These are phyloP conservation scores for Blastomyces silverae DNA, from an alignment of 2,329 filamentous ascomycete genomes.

Conservation along the genomic window DNA sequence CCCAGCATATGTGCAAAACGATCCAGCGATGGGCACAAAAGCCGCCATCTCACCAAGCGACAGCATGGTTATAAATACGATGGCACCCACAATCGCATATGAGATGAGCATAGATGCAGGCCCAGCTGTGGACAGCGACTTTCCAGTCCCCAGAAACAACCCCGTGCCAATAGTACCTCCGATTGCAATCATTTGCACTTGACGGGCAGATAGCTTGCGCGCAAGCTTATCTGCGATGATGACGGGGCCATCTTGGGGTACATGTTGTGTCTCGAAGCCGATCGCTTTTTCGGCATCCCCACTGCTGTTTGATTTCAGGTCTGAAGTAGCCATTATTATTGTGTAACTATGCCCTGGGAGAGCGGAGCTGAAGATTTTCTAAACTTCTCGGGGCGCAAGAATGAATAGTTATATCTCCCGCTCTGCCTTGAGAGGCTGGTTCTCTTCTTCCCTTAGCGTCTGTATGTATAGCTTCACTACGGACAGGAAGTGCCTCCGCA, in stretches of 20 bases:
- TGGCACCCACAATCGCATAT: conserved; percentile 52
- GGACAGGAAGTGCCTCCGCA: background rate
- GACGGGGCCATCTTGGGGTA: background rate
- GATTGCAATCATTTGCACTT: conserved; percentile 61
- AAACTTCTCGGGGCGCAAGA: background rate
- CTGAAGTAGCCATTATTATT: background rate
- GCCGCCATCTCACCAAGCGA: conserved; percentile 56
- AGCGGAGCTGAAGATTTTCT: no score
- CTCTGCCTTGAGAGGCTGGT: background rate
- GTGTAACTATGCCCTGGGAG: background rate
- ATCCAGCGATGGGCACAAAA: conserved; percentile 50
- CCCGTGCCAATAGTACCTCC: conserved; percentile 47
- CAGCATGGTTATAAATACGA: conserved; percentile 55
- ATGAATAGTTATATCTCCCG: background rate
- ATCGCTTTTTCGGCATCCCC: conserved; percentile 19
- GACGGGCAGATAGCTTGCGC: conserved; percentile 53
- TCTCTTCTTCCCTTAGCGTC: background rate
- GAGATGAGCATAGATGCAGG: conserved; percentile 54
- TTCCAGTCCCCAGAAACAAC: conserved; percentile 57
- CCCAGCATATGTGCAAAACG: conserved; percentile 52
- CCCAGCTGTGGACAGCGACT: conserved; percentile 53
- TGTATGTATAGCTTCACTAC: background rate
- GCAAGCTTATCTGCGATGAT: conserved; percentile 45
- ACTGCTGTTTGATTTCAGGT: background rate
- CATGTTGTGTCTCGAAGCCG: conserved; percentile 4